Percentiles rank a stretch among this genome's conserved stretches.
phyloP scores from a whole-genome alignment of 345 rosid genomes.

The Linum lewisii region DNA sequence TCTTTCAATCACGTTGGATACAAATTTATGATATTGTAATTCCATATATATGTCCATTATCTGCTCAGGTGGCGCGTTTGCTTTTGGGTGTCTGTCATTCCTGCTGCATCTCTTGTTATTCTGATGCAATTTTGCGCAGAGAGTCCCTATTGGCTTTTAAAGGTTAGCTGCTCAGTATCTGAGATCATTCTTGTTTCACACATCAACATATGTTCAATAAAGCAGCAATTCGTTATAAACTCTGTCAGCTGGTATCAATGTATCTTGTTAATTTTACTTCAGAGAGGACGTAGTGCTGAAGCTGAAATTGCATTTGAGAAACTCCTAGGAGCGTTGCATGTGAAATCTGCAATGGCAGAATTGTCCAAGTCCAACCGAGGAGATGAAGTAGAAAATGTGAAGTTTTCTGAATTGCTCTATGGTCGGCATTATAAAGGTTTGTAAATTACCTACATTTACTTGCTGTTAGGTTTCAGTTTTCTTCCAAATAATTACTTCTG shows the following conservation, averaged over 20 bases:
- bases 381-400: slow-evolving; percentile 54
- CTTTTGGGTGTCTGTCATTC: slow-evolving; percentile 64
- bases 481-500: slow-evolving; percentile 25
- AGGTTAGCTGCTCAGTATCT: slow-evolving; percentile 36
- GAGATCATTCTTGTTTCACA: background rate
- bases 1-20: slow-evolving; percentile 9
- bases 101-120: slow-evolving; percentile 64
- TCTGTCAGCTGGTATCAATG: background rate
- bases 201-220: no score
- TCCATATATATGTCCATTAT: background rate
- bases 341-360: slow-evolving; percentile 72
- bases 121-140: slow-evolving; percentile 73
- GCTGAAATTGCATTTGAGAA: slow-evolving; percentile 79
- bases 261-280: slow-evolving; percentile 18
- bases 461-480: slow-evolving; percentile 2
- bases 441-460: slow-evolving; percentile 11
- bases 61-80: slow-evolving; percentile 86
- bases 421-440: slow-evolving; percentile 67
- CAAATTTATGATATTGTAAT: background rate
- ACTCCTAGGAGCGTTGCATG: slow-evolving; percentile 62
- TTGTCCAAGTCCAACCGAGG: slow-evolving; percentile 58
- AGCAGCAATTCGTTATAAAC: no score
- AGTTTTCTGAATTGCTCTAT: slow-evolving; percentile 51
- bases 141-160: slow-evolving; percentile 97
- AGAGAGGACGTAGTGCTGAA: slow-evolving; percentile 81